Evolutionary conservation across 2,329 filamentous ascomycete species (phyloP).

Genomic region (Apiospora arundinis): DNA sequence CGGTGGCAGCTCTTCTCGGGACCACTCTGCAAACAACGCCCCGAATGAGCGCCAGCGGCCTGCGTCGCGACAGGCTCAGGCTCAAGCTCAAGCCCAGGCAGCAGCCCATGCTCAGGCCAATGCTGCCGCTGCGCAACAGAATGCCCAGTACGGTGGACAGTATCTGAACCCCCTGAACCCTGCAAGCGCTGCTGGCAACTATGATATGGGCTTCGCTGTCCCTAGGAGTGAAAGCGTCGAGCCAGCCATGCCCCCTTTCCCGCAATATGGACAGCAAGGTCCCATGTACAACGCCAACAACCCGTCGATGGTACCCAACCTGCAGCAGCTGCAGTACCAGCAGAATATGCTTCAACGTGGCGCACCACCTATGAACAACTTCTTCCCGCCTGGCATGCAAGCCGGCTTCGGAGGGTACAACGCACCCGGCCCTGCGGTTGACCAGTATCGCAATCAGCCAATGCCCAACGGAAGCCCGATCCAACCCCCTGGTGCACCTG

Average conservation of each 20-base stretch:
- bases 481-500: constrained; percentile 48
- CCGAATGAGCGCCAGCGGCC: constrained; percentile 61
- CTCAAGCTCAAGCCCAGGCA: constrained; percentile 36
- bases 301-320: constrained; percentile 53
- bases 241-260: constrained; percentile 55
- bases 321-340: constrained; percentile 66
- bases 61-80: constrained; percentile 58
- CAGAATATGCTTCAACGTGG: constrained; percentile 62
- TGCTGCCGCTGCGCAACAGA: constrained; percentile 41
- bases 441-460: constrained; percentile 62
- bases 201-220: constrained; percentile 58
- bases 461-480: constrained; percentile 59
- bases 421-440: constrained; percentile 53
- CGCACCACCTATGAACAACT: constrained; percentile 61
- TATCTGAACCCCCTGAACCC: constrained; percentile 60
- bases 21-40: constrained; percentile 51
- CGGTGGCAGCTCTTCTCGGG: constrained; percentile 50
- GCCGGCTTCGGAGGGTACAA: constrained; percentile 61
- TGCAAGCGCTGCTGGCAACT: constrained; percentile 48
- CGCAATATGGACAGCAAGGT: constrained; percentile 56
- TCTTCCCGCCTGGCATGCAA: constrained; percentile 56
- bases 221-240: constrained; percentile 62
- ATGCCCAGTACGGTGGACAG: constrained; percentile 51
- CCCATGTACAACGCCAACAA: constrained; percentile 57
- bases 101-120: constrained; percentile 34